phyloP scores from a whole-genome alignment of 2,329 filamentous ascomycete genomes.

The Coniella vitis region DNA sequence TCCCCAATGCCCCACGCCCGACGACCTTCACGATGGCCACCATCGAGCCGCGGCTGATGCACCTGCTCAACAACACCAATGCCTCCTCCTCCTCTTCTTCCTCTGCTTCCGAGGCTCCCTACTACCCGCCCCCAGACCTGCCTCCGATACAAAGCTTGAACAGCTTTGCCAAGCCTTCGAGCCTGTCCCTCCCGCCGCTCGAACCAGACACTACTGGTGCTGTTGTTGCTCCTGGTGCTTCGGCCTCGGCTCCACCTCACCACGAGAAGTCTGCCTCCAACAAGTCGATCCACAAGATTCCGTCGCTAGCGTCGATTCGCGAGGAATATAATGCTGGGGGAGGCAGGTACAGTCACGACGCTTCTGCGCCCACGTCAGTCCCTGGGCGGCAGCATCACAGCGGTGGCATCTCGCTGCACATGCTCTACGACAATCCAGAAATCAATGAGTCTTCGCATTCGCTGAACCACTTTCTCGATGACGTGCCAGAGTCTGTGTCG shows the following conservation, averaged over 20 bases:
- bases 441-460: constrained; percentile 34
- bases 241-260: too few species aligned
- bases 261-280: constrained; percentile 20
- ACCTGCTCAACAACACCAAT: constrained; percentile 53
- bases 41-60: constrained; percentile 61
- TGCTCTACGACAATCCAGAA: constrained; percentile 34
- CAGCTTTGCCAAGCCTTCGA: constrained; percentile 35
- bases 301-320: constrained; percentile 18
- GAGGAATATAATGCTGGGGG: constrained; percentile 12
- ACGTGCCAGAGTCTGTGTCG: constrained; percentile 28
- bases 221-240: too few species aligned
- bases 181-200: constrained; percentile 43
- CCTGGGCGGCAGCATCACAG: constrained; percentile 8
- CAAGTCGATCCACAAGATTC: constrained; percentile 19
- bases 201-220: constrained; percentile 47
- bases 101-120: constrained; percentile 28
- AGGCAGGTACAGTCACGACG: constrained; percentile 9
- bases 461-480: constrained; percentile 40
- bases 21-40: constrained; percentile 49
- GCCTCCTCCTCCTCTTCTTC: too few species aligned
- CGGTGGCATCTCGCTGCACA: constrained; percentile 27
- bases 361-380: not conserved
- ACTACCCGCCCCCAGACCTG: constrained; percentile 43
- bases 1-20: constrained; percentile 31
- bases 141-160: constrained; percentile 45